Conservation (phyloP, 257 asterid genomes). For the Forsythia suspensa region DNA sequence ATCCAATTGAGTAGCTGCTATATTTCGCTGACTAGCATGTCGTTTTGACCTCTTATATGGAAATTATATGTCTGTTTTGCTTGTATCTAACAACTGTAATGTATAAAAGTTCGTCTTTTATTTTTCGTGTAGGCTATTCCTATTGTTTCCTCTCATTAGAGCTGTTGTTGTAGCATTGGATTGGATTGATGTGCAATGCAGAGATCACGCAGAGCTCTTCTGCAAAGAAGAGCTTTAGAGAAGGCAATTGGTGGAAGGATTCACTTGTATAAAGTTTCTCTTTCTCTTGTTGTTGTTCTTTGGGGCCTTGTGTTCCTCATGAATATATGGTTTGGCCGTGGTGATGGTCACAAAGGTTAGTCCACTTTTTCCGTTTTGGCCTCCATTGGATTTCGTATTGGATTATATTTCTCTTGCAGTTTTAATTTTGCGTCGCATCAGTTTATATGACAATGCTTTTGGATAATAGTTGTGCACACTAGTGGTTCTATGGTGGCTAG, state of each 20-base stretch:
- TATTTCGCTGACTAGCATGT: no score
- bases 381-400: neutral
- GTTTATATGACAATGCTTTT: conserved; percentile 3
- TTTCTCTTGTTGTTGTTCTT: conserved; percentile 55
- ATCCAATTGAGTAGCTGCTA: no score
- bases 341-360: conserved; percentile 76
- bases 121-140: conserved; percentile 24
- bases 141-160: conserved; percentile 6
- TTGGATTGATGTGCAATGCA: conserved; percentile 86
- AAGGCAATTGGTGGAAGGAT: conserved; percentile 48
- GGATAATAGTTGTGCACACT: neutral
- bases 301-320: conserved; percentile 83
- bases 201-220: conserved; percentile 94
- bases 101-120: neutral
- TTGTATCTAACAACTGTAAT: neutral
- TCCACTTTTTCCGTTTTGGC: neutral
- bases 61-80: neutral
- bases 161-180: conserved; percentile 33
- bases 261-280: conserved; percentile 63
- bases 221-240: conserved; percentile 78
- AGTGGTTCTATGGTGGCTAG: neutral
- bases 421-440: neutral
- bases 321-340: conserved; percentile 72
- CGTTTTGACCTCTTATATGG: no score
- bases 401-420: conserved; percentile 1